Percentiles rank a stretch among this genome's conserved stretches.
phyloP scores from a whole-genome alignment of 306 rosid genomes.

The Cicer arietinum region DNA sequence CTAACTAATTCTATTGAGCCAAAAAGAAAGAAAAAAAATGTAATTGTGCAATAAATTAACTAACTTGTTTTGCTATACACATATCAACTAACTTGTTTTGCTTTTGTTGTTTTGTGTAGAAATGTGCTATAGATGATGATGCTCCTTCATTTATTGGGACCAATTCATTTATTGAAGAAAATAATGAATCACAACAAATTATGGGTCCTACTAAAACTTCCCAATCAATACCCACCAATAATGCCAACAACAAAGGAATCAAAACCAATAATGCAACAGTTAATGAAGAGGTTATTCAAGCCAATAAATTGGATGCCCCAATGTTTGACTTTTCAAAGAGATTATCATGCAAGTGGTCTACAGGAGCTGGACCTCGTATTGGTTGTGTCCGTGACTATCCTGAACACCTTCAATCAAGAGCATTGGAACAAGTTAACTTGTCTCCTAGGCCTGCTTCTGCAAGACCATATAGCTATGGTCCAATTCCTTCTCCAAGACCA shows the following conservation, averaged over 20 bases:
- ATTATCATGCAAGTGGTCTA: constrained; percentile 83
- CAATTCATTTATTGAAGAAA: constrained; percentile 40
- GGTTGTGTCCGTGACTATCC: constrained; percentile 98
- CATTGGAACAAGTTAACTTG: constrained; percentile 84
- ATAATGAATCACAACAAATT: constrained; percentile 44
- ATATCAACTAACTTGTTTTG: constrained; percentile 16
- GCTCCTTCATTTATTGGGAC: constrained; percentile 49
- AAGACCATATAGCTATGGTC: constrained; percentile 57
- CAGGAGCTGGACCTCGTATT: constrained; percentile 83
- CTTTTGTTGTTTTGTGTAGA: constrained; percentile 50
- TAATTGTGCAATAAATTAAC: background rate
- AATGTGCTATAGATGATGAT: constrained; percentile 85
- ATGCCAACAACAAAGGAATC: constrained; percentile 17
- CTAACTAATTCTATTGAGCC: background rate
- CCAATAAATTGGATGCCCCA: constrained; percentile 40
- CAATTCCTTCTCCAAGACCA: constrained; percentile 97
- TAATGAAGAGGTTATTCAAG: constrained; percentile 47
- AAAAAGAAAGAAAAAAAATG: background rate
- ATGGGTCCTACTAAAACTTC: constrained; percentile 38
- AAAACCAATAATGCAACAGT: constrained; percentile 26
- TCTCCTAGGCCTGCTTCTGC: constrained; percentile 71
- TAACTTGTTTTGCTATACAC: constrained; percentile 5
- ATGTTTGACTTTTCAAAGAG: constrained; percentile 56
- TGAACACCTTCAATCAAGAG: constrained; percentile 76
- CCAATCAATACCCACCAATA: constrained; percentile 13